phyloP scores from a whole-genome alignment of 345 rosid species.

The Brassica napus region Da-Ae NC_063440.1:19823501-19824000 shows the following conservation, averaged over 20 bases:
- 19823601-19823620: background rate
- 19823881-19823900: background rate
- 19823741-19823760: background rate
- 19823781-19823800: background rate
- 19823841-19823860: background rate
- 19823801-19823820: background rate
- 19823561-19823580: conserved; percentile 21
- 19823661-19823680: conserved; percentile 8
- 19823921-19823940: background rate
- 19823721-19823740: conserved; percentile 12
- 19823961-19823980: background rate
- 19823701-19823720: conserved; percentile 29
- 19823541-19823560: conserved; percentile 5
- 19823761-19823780: background rate
- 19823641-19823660: background rate
- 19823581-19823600: conserved; percentile 12
- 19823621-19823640: background rate
- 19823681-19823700: background rate
- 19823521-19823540: background rate
- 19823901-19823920: background rate
- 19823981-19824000: conserved; percentile 14
- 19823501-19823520: conserved; percentile 6
- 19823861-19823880: conserved; percentile 9
- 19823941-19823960: conserved; percentile 2
- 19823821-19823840: background rate